phyloP scores from a whole-genome alignment of 306 rosid genomes.

The Rosa persica region DNA sequence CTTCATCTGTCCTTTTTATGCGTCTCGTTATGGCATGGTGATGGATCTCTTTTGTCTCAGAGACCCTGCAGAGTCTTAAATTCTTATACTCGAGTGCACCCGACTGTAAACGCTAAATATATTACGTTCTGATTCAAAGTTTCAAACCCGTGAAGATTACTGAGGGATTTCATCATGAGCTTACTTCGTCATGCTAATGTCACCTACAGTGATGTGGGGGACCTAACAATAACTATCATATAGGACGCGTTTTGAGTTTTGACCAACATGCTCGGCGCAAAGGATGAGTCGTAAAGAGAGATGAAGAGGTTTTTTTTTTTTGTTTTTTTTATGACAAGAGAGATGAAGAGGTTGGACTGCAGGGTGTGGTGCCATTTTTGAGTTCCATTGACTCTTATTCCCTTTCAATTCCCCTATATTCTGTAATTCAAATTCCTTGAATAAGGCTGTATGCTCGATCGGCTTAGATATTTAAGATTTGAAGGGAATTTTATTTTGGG shows the following conservation, averaged over 20 bases:
- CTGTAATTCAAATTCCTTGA: too few relatives aligned
- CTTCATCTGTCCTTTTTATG: background rate
- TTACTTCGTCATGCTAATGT: slow-evolving; percentile 29
- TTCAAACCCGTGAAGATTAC: slow-evolving; percentile 45
- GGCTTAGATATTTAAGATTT: background rate
- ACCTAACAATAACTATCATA: background rate
- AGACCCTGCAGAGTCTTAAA: slow-evolving; percentile 29
- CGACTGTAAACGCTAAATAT: slow-evolving; percentile 35
- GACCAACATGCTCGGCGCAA: background rate
- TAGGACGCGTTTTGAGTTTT: background rate
- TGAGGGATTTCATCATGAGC: slow-evolving; percentile 39
- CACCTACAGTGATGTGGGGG: slow-evolving; percentile 27
- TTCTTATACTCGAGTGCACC: slow-evolving; percentile 40
- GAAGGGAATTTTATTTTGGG: background rate
- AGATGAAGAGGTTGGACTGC: background rate
- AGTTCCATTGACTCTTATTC: background rate
- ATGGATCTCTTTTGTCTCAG: background rate
- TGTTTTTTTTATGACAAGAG: too few relatives aligned
- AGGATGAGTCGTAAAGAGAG: background rate
- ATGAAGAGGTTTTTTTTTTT: background rate
- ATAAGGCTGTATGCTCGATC: background rate
- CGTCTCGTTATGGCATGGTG: background rate
- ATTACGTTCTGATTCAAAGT: slow-evolving; percentile 27
- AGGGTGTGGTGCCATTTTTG: background rate
- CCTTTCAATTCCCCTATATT: background rate